These are phyloP conservation scores for Acanthamoeba healyi DNA, from an alignment of 208 protist genomes.

Conservation along the genomic window DNA sequence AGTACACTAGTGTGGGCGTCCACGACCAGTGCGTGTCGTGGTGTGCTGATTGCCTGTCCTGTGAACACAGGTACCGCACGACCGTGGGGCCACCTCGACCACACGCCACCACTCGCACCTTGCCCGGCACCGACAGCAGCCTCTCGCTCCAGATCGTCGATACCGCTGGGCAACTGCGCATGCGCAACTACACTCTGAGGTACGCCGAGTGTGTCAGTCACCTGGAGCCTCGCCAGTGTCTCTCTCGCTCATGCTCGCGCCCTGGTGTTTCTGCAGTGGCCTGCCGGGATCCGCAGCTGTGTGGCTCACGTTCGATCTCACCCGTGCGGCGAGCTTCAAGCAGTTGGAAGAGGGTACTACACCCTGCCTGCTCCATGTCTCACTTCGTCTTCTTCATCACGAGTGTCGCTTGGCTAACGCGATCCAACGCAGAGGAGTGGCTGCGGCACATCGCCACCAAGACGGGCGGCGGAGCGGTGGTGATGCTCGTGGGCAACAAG, in stretches of 20 bases:
- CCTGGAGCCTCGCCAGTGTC: background rate
- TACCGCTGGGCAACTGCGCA: conserved; percentile 15
- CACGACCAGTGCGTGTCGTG: background rate
- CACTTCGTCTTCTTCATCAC: background rate
- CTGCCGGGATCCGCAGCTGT: background rate
- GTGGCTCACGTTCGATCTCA: conserved; percentile 13
- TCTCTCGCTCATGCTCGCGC: background rate
- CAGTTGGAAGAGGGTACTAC: background rate
- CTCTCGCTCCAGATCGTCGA: background rate
- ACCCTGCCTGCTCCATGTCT: background rate
- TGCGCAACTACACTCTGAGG: conserved; percentile 48
- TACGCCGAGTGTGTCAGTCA: background rate
- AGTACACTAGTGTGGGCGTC: background rate
- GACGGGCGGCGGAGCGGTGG: background rate
- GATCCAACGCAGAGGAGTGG: background rate
- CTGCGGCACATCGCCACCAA: conserved; percentile 13
- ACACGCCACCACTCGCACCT: background rate
- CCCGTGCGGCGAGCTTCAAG: conserved; percentile 25
- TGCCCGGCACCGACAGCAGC: background rate
- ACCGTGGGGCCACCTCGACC: conserved; percentile 20
- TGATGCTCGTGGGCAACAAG: conserved; percentile 64
- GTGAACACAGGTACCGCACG: background rate
- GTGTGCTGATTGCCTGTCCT: background rate
- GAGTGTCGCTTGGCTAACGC: background rate
- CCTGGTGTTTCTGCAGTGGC: background rate